Conservation (phyloP, 805 yeast species). For the Citeromyces matritensis region DNA sequence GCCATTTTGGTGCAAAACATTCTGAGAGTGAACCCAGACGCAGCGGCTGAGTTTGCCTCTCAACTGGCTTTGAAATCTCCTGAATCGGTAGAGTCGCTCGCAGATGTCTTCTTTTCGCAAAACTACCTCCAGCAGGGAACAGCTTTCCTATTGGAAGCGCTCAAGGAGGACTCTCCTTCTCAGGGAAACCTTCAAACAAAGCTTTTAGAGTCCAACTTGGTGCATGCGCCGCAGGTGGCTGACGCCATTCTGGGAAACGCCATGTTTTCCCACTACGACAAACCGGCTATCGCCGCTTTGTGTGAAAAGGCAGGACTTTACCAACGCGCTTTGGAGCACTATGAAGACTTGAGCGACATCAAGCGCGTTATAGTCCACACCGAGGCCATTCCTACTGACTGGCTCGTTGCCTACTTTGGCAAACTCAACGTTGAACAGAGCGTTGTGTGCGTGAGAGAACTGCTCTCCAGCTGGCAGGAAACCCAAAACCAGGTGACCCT, state of each 20-base stretch:
- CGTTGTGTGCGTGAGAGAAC: constrained; percentile 71
- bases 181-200: constrained; percentile 95
- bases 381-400: constrained; percentile 71
- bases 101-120: constrained; percentile 90
- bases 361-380: constrained; percentile 91
- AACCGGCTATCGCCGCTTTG: constrained; percentile 79
- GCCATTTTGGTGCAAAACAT: constrained; percentile 81
- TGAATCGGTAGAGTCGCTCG: constrained; percentile 68
- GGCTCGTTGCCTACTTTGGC: constrained; percentile 89
- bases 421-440: constrained; percentile 91
- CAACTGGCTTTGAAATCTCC: constrained; percentile 54
- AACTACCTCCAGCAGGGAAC: constrained; percentile 96
- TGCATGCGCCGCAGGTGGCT: constrained; percentile 98
- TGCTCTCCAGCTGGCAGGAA: constrained; percentile 54
- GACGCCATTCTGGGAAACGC: constrained; percentile 95
- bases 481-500: constrained; percentile 48
- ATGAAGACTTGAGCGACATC: constrained; percentile 87
- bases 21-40: constrained; percentile 89
- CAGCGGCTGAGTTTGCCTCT: constrained; percentile 94
- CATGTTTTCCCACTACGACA: constrained; percentile 92
- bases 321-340: constrained; percentile 94
- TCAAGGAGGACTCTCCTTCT: constrained; percentile 84
- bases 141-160: constrained; percentile 87
- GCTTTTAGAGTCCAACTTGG: constrained; percentile 78
- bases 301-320: constrained; percentile 93